These are phyloP conservation scores for Lentinula detonsa DNA, from an alignment of 768 basidiomycete genomes.

Conservation along the genomic window DNA sequence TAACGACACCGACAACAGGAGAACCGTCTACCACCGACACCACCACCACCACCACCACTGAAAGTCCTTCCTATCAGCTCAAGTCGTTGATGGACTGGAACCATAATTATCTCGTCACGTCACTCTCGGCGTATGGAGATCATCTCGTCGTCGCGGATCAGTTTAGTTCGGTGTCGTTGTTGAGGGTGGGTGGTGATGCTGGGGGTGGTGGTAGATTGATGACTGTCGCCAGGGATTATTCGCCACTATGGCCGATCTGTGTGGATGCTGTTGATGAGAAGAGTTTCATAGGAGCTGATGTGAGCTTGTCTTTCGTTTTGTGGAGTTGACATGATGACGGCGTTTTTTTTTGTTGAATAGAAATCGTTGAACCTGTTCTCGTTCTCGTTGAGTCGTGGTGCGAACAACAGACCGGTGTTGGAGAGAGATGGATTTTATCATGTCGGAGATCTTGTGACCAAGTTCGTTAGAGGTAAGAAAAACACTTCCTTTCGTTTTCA, in stretches of 20 bases:
- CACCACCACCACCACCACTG: too few species aligned
- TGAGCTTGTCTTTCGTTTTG: slow-evolving; percentile 25
- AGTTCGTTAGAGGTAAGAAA: slow-evolving; percentile 56
- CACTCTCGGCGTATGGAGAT: slow-evolving; percentile 49
- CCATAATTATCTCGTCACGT: slow-evolving; percentile 76
- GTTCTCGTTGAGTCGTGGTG: slow-evolving; percentile 43
- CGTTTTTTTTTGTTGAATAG: slow-evolving; percentile 25
- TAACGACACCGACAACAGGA: slow-evolving; percentile 17
- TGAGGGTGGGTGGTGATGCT: slow-evolving; percentile 34
- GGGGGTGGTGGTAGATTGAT: slow-evolving; percentile 25
- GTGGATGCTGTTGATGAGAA: slow-evolving; percentile 51
- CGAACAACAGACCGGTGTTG: slow-evolving; percentile 38
- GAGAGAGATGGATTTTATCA: slow-evolving; percentile 68
- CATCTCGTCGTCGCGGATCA: slow-evolving; percentile 72
- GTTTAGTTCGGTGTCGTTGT: slow-evolving; percentile 69
- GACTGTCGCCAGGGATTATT: slow-evolving; percentile 67
- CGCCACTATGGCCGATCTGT: slow-evolving; percentile 66
- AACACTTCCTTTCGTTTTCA: too few species aligned
- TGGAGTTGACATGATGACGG: too few species aligned
- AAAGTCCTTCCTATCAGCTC: slow-evolving; percentile 24
- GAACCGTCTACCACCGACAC: background rate
- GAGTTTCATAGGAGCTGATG: slow-evolving; percentile 70
- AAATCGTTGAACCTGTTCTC: slow-evolving; percentile 62
- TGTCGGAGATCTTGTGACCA: slow-evolving; percentile 72
- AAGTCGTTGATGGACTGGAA: slow-evolving; percentile 57